Evolutionary conservation across 352 stramenopile species (phyloP).

Genomic region (Peronospora farinosa): DNA sequence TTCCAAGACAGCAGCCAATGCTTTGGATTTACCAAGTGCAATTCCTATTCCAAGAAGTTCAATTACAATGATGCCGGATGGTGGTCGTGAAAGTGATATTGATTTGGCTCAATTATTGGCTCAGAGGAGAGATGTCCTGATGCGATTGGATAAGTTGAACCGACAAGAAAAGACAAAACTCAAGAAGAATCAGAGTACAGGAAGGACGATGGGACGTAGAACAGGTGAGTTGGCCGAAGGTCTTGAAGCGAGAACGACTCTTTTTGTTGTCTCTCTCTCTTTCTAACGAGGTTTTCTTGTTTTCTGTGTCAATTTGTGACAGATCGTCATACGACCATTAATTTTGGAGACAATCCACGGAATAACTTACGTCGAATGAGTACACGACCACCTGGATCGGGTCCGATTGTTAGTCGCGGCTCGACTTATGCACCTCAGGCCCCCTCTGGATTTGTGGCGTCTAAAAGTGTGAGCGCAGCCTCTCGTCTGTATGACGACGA

Average conservation of each 20-base stretch:
- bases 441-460: slow-evolving; percentile 40
- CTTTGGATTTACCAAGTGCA: slow-evolving; percentile 69
- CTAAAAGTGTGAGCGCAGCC: slow-evolving; percentile 68
- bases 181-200: slow-evolving; percentile 34
- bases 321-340: slow-evolving; percentile 35
- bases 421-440: slow-evolving; percentile 42
- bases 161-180: slow-evolving; percentile 34
- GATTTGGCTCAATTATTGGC: slow-evolving; percentile 64
- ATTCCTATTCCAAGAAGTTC: slow-evolving; percentile 34
- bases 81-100: slow-evolving; percentile 72
- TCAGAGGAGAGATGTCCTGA: slow-evolving; percentile 72
- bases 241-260: not conserved
- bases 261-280: not conserved
- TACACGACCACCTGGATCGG: slow-evolving; percentile 31
- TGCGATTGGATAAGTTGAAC: slow-evolving; percentile 58
- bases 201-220: slow-evolving; percentile 25
- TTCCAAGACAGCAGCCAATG: slow-evolving; percentile 67
- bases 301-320: not conserved
- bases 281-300: not conserved
- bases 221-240: slow-evolving; percentile 30
- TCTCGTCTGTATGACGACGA: slow-evolving; percentile 55
- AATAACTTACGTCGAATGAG: slow-evolving; percentile 58
- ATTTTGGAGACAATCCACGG: slow-evolving; percentile 25
- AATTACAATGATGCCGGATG: slow-evolving; percentile 26
- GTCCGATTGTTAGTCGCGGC: slow-evolving; percentile 41